Evolutionary conservation across 768 basidiomycete genomes (phyloP), one percentile per base, ranked within the genome.

Genomic region (Mycena filopes): DNA sequence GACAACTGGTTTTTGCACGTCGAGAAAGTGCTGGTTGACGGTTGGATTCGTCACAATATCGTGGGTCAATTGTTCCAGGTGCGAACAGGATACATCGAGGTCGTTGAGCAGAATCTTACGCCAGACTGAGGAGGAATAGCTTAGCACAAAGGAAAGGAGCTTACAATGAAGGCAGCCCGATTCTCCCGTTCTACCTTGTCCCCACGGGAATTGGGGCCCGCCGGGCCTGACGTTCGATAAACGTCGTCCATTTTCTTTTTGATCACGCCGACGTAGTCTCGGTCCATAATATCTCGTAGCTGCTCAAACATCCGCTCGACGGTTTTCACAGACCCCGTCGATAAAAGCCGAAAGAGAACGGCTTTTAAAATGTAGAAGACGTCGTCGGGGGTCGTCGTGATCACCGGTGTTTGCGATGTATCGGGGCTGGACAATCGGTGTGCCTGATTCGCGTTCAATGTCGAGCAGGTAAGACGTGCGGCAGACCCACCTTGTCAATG

Each of bases 301-400:
- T 84, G 87, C 16, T 85, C 83, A 3, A 89, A 79, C 55, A 89
- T 89, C 28, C 80, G 82, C 63, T 86, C 81, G 2, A 94, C 82
- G 3, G 84, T 86, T 7, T 75, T 73, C 4, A 88, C 67, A 3
- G 91, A 91, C 0, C 94, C 95, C 0, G 92, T 91, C 0, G 93
- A 91, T 20, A 98, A 74, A 33, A 95, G 78, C 13, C 98, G 87
- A 21, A 87, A 82, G 6, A 96, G 82, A 3, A 96, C 90, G 9
- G 89, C 83, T 76, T 98, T 98, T 63, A 99, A 82, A 61, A 99
- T 91, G 78, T 98, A 99, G 79, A 99, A 99, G 2, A 91, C 92
- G 70, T 99, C 98, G 75, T 99, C 98, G 0, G 94, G 94, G 0
- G 88, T 89, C 0, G 93, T 95, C 0, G 91, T 93, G 2, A 83